A percentile compares a stretch with the other conserved stretches of the same genome.
phyloP scores from a whole-genome alignment of 2,329 filamentous ascomycete species.

The Tetracladium maxilliforme region DNA sequence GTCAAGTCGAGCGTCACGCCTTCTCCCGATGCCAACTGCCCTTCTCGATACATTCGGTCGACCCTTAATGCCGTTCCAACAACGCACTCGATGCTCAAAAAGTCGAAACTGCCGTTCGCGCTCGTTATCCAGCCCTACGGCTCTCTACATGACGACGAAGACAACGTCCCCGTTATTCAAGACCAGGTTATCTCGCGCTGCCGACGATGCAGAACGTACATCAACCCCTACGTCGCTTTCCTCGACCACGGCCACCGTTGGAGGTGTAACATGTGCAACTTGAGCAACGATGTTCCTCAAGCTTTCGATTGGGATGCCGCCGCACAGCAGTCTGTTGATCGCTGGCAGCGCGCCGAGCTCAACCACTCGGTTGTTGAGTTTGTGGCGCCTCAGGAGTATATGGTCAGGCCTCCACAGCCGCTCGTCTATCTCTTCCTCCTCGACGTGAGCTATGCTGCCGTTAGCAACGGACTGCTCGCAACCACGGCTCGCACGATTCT shows the following conservation, averaged over 20 bases:
- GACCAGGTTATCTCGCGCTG: slow-evolving; percentile 97
- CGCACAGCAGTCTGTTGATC: slow-evolving; percentile 77
- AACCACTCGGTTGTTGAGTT: slow-evolving; percentile 98
- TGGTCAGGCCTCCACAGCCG: slow-evolving; percentile 93
- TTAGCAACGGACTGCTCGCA: slow-evolving; percentile 80
- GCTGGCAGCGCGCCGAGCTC: slow-evolving; percentile 83
- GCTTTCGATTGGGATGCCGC: slow-evolving; percentile 97
- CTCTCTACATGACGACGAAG: slow-evolving; percentile 82
- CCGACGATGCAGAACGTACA: slow-evolving; percentile 89
- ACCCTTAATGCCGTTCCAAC: slow-evolving; percentile 90
- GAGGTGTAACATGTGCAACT: slow-evolving; percentile 99
- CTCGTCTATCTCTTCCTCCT: slow-evolving; percentile 86
- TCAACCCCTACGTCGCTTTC: slow-evolving; percentile 95
- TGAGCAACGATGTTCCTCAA: slow-evolving; percentile 98
- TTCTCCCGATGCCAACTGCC: slow-evolving; percentile 81
- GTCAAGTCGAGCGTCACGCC: slow-evolving; percentile 73
- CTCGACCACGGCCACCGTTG: slow-evolving; percentile 93
- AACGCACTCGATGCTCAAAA: slow-evolving; percentile 85
- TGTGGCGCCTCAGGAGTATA: slow-evolving; percentile 96
- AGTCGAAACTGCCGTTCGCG: slow-evolving; percentile 89
- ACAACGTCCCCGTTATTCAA: slow-evolving; percentile 79
- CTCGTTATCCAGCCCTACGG: slow-evolving; percentile 94
- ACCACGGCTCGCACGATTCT: slow-evolving; percentile 87
- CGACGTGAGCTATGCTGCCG: slow-evolving; percentile 82
- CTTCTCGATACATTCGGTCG: slow-evolving; percentile 86